Evolutionary conservation across 345 rosid species (phyloP).

Genomic region (Gossypium longicalyx): DNA sequence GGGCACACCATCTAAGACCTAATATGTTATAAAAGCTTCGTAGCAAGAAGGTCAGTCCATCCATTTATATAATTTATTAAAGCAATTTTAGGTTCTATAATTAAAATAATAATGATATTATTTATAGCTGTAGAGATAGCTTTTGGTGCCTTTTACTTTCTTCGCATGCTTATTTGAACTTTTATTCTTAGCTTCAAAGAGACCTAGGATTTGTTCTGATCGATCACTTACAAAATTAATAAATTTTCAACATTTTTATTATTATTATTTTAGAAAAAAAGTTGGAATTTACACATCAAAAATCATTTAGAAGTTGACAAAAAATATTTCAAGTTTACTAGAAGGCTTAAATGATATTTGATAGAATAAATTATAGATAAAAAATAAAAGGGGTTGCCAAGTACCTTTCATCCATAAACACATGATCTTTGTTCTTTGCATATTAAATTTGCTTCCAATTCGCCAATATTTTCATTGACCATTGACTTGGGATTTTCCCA

Average conservation of each 20-base stretch:
- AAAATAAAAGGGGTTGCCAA: neutral
- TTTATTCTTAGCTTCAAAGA: neutral
- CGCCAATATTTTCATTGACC: neutral
- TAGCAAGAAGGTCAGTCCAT: neutral
- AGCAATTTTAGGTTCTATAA: neutral
- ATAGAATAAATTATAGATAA: neutral
- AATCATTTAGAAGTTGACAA: too few species aligned
- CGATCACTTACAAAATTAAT: too few species aligned
- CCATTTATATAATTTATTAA: neutral
- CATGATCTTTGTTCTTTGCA: neutral
- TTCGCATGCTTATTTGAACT: constrained; percentile 6
- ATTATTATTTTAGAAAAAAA: too few species aligned
- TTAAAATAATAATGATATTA: neutral
- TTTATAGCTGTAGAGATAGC: neutral
- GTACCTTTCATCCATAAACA: neutral
- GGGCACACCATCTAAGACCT: neutral
- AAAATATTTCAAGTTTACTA: too few species aligned
- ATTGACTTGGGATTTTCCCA: neutral
- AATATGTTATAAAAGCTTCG: neutral
- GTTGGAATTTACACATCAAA: too few species aligned
- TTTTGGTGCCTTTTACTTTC: constrained; percentile 2
- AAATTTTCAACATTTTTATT: too few species aligned
- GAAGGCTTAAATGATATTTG: neutral
- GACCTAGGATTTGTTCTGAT: too few species aligned
- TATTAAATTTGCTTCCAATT: neutral